A percentile compares a stretch with the other conserved stretches of the same genome.
phyloP scores from a whole-genome alignment of 2,329 filamentous ascomycete genomes.

The Fusarium subglutinans region DNA sequence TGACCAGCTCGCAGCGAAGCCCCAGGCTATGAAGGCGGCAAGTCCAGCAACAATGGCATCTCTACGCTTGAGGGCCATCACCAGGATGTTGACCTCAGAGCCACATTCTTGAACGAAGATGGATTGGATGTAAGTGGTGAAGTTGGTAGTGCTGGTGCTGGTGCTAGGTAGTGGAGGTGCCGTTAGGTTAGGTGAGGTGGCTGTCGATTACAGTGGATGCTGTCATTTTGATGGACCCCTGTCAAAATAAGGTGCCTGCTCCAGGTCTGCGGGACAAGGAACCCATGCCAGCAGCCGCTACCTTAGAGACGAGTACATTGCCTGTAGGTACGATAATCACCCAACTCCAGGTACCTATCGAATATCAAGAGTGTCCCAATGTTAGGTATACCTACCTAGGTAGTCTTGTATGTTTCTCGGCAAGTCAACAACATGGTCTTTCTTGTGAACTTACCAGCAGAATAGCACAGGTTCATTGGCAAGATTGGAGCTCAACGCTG shows the following conservation, averaged over 20 bases:
- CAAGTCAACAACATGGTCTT: neutral
- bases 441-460: neutral
- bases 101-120: conserved; percentile 45
- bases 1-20: conserved; percentile 82
- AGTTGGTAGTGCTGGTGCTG: conserved; percentile 10
- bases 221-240: conserved; percentile 37
- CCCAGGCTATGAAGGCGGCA: conserved; percentile 86
- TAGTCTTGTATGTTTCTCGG: too few relatives aligned
- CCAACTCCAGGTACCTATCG: too few relatives aligned
- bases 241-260: conserved; percentile 11
- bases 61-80: conserved; percentile 78
- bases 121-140: conserved; percentile 32
- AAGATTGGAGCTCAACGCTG: neutral
- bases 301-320: neutral
- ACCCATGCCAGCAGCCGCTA: conserved; percentile 22
- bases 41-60: conserved; percentile 75
- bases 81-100: conserved; percentile 44
- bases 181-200: conserved; percentile 14
- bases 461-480: too few relatives aligned
- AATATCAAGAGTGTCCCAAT: neutral
- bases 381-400: too few relatives aligned
- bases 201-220: conserved; percentile 41
- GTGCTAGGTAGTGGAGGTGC: conserved; percentile 25
- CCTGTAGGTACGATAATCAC: conserved; percentile 19
- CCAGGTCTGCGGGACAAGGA: conserved; percentile 21